Conservation (phyloP, 176 grass and related monocot species). For the Tuctoria greenei region DNA sequence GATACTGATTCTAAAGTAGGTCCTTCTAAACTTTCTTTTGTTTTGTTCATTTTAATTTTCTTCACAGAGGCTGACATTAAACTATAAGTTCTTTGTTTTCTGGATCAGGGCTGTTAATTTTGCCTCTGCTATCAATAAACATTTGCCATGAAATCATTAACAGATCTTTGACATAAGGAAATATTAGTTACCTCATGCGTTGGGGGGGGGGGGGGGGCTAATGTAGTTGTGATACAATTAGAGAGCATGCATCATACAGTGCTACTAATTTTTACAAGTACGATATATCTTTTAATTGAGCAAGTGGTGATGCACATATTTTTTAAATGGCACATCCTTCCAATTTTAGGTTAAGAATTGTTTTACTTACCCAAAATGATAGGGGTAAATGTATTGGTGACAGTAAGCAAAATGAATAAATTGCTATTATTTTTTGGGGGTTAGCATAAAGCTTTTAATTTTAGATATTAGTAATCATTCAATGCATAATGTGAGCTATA, state of each 20-base stretch:
- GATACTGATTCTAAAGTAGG: conserved; percentile 73
- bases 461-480: background rate
- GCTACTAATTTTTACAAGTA: conserved; percentile 1
- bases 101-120: background rate
- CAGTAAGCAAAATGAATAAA: background rate
- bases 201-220: too few species aligned
- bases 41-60: background rate
- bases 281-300: background rate
- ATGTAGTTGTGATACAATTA: conserved; percentile 12
- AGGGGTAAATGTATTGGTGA: background rate
- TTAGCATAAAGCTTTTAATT: background rate
- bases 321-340: background rate
- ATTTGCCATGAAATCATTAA: background rate
- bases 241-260: background rate
- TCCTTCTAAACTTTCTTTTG: background rate
- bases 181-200: background rate
- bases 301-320: background rate
- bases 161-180: background rate
- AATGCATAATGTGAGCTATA: conserved; percentile 1
- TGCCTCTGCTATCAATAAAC: background rate
- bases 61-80: background rate
- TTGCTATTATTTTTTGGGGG: background rate
- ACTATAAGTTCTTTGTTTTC: conserved; percentile 3
- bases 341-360: conserved; percentile 10
- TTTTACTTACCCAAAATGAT: background rate